Base-by-base conservation (phyloP, 2,329 filamentous ascomycete species). In the Leptosphaerulina australis region DNA sequence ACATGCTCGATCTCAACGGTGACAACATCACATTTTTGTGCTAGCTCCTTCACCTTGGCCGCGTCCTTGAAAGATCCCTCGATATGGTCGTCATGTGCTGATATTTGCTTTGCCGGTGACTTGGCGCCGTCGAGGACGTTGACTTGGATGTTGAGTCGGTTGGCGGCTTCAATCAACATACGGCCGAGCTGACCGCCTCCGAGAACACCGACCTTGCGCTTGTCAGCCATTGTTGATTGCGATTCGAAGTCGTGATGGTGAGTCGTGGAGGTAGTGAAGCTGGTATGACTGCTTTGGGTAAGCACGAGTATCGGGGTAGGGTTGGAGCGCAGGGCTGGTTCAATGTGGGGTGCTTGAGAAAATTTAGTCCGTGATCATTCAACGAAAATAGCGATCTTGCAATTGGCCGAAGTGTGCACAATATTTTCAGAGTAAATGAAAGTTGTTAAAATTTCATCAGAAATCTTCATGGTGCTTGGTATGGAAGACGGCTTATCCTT, bases 1-100 rank as follows among this genome's bases (percentile, higher is more conserved):
- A 97, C 88, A 74, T 97, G 93, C 78, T 97, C 93, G 58, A 96
- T 97, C 74, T 97, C 93, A 11, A 96, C 90, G 0, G 91, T 97
- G 54, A 97, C 79, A 12, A 96, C 84, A 69, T 96, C 90, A 63
- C 86, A 91, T 25, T 80, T 76, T 29, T 82, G 76, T 2, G 93
- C 91, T n/a, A 97, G 80, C 70, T 90, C 81, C 33, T 86, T 84
- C 58, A 97, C 91, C 58, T 89, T 87, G 25, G 83, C 83, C 0
- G 87, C 79, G 60, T 96, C 88, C 70, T 91, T 92, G 81, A 96
- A 97, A 0, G 91, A 96, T 50, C 92, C 93, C 14, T 85, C 82
- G 50, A 96, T 83, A 69, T 97, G 91, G 57, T 81, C 79, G 59
- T 80, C 76, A 70, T 88, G 88, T 59, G 84, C 83, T 74, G 88